Evolutionary conservation across 305 asterid genomes (phyloP), one percentile per base, ranked within the genome.

Genomic region (Solanum hybrid): DNA sequence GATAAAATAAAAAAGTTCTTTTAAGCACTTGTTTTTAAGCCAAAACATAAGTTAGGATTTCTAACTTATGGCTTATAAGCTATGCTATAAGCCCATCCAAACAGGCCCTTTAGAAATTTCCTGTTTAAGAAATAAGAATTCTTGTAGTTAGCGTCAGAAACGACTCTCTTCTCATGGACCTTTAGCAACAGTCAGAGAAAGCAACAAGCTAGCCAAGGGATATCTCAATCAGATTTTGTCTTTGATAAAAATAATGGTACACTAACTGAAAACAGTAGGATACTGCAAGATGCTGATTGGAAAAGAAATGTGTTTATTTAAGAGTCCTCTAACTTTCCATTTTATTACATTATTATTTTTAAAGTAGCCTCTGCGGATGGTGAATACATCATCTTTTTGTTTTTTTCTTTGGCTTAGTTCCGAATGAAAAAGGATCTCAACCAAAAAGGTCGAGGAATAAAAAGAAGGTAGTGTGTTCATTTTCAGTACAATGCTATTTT

Each of bases 361-460:
- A 4, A 85, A 57, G 77, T 57, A 22, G 31, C 51, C 88, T 57
- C 27, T 85, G 77, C 14, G 77, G 22, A 51, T 32, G 88, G 88
- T 31, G 78, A 85, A 85, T 85, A 10, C 24, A 85, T 81, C 20
- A 70, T 89, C 75, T 90, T 22, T 76, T 73, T 31, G 29, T 9
- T 31, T 79, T 14, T 36, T 82, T 32, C 32, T 57, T 57, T 85
- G 45, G 33, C 81, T 57, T 93, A 96, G 98, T 92, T 89, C 90
- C 96, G 89, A 95, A 92, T 93, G 98, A 93, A 90, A 95, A 90
- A 91, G 97, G 94, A 91, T 90, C 98, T 92, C 98, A 93, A 91
- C 88, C 95, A 91, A 95, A 93, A 94, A 94, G 92, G 90, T 88
- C 94, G 88, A 94, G 94, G 92, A 92, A 94, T 76, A 97, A 94